A percentile compares a stretch with the other conserved stretches of the same genome.
phyloP scores from a whole-genome alignment of 108 stramenopile genomes.

The Conticribra weissflogii region DNA sequence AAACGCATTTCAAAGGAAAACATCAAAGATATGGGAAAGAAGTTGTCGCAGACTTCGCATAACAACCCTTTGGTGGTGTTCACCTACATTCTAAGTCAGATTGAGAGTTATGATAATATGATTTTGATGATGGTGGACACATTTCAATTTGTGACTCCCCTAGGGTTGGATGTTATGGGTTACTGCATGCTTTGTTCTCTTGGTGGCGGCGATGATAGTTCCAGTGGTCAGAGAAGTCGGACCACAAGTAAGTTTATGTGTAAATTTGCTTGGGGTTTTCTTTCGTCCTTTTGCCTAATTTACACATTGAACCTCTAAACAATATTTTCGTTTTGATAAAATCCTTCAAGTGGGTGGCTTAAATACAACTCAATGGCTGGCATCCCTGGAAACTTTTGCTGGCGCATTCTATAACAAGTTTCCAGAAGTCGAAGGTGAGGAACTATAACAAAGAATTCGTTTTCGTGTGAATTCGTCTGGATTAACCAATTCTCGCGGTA shows the following conservation, averaged over 20 bases:
- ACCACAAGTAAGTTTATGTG: slow-evolving; percentile 63
- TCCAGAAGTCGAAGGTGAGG: slow-evolving; percentile 82
- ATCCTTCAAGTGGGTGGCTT: slow-evolving; percentile 74
- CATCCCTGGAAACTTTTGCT: slow-evolving; percentile 80
- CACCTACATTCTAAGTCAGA: slow-evolving; percentile 81
- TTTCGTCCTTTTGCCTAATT: not conserved
- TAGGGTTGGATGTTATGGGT: slow-evolving; percentile 88
- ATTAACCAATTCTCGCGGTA: too few species aligned
- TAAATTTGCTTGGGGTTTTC: too few species aligned
- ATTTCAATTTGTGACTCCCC: slow-evolving; percentile 71
- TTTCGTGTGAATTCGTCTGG: too few species aligned
- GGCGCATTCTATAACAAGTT: slow-evolving; percentile 82
- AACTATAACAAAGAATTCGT: too few species aligned
- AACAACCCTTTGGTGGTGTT: slow-evolving; percentile 89
- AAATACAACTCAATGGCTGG: slow-evolving; percentile 88
- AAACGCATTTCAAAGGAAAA: slow-evolving; percentile 93
- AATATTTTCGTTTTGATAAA: not conserved
- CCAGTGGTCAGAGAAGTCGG: slow-evolving; percentile 49
- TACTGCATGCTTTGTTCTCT: slow-evolving; percentile 79
- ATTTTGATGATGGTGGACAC: slow-evolving; percentile 93
- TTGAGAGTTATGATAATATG: slow-evolving; percentile 95
- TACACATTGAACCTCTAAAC: slow-evolving; percentile 6
- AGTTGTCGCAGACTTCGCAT: slow-evolving; percentile 85
- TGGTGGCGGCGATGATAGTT: slow-evolving; percentile 51
- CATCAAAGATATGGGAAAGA: slow-evolving; percentile 70